Base-by-base conservation (phyloP, 2,329 filamentous ascomycete species). In the Trichophyton schoenleinii region DNA sequence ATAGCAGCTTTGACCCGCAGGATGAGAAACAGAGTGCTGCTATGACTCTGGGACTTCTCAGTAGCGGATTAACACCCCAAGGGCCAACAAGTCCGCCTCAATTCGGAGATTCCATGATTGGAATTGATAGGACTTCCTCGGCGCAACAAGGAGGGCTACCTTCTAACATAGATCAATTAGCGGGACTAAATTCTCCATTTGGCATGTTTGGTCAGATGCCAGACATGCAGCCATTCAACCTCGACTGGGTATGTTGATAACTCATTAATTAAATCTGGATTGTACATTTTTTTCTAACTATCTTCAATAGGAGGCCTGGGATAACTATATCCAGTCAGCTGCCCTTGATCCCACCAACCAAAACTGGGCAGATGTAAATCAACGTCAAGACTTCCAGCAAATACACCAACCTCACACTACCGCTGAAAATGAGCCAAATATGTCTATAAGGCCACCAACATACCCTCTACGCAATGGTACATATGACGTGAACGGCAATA, bases 41-140 rank as follows among this genome's bases (percentile, higher is more conserved):
- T 0, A 87, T 88, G 83, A 87, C 85, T 0, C 70, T 87, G n/a
- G 85, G 84, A 1, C 81, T 88, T 74, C 75, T 88, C 28, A 86
- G 83, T 60, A 82, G 81, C 42, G 85, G 85, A 3, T 78, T 85
- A 72, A 80, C 80, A 13, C 80, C 83, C 0, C 68, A 72, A 68
- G 73, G 68, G 55, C 68, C 11, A 67, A 70, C 68, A 34, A 70
- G 66, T 34, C 68, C 66, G 49, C 66, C 67, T 52, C 64, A 65
- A 3, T 73, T 73, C 61, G 66, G 63, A 41, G 72, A 72, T 61
- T 61, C 63, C 22, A 61, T 66, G 25, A 66, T 68, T 59, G 73
- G 72, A 61, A 67, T 70, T 63, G 58, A 64, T 48, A 58, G 42
- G 18, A 57, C 38, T 22, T 6, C 55, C 11, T 52, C 60, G 64